Evolutionary conservation across 2,329 filamentous ascomycete genomes (phyloP).

Genomic region (Cryoendolithus antarcticus): DNA sequence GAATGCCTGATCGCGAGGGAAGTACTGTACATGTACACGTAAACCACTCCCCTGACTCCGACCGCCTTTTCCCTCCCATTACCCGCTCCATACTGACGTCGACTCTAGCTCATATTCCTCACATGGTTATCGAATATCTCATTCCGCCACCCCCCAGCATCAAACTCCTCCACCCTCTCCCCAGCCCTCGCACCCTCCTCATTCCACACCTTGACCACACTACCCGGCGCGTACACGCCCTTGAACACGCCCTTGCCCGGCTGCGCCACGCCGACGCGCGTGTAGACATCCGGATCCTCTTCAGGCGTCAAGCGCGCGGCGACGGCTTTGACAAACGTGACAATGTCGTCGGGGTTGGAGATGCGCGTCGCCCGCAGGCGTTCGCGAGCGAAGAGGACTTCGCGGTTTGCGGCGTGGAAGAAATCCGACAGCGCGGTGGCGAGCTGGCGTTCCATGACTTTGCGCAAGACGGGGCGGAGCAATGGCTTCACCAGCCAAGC

Average conservation of each 20-base stretch:
- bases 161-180: conserved; percentile 64
- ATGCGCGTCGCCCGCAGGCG: conserved; percentile 75
- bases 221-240: conserved; percentile 78
- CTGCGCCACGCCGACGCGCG: conserved; percentile 56
- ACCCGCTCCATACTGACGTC: too few species aligned
- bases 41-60: too few species aligned
- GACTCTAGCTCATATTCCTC: conserved; percentile 1
- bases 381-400: conserved; percentile 77
- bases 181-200: conserved; percentile 59
- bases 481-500: conserved; percentile 78
- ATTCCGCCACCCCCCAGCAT: conserved; percentile 67
- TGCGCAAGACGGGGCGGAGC: conserved; percentile 66
- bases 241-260: conserved; percentile 58
- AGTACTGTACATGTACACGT: too few species aligned
- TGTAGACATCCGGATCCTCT: conserved; percentile 64
- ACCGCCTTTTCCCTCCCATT: too few species aligned
- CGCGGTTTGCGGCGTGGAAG: conserved; percentile 65
- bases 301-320: conserved; percentile 60
- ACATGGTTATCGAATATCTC: conserved; percentile 54
- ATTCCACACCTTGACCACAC: conserved; percentile 80
- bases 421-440: conserved; percentile 57
- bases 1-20: too few species aligned
- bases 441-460: conserved; percentile 67
- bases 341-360: conserved; percentile 63
- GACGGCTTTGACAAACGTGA: conserved; percentile 73